phyloP scores from a whole-genome alignment of 2,329 filamentous ascomycete genomes.

The Zymoseptoria passerinii region DNA sequence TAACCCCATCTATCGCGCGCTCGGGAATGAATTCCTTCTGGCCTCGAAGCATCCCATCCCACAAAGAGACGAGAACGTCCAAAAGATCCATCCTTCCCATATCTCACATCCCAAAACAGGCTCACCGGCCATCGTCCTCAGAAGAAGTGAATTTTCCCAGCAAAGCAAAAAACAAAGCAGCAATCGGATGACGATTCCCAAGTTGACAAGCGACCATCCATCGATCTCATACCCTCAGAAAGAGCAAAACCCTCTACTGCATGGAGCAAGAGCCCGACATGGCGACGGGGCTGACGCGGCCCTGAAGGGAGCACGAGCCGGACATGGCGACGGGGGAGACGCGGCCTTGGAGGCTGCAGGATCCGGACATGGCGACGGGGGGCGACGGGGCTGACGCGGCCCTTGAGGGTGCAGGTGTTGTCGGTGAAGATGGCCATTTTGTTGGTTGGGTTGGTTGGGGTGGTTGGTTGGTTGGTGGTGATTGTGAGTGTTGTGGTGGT shows the following conservation, averaged over 20 bases:
- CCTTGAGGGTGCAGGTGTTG: background rate
- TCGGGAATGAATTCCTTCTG: background rate
- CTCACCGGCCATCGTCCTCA: background rate
- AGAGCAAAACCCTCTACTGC: background rate
- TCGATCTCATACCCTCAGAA: background rate
- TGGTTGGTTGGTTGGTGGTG: background rate
- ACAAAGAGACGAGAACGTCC: no score
- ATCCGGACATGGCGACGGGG: background rate
- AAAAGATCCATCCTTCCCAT: background rate
- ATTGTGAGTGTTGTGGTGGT: background rate
- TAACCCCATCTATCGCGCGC: background rate
- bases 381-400: background rate
- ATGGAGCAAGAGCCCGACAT: background rate
- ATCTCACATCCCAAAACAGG: background rate
- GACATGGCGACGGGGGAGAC: background rate
- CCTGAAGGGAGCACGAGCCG: background rate
- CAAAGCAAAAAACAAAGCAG: background rate
- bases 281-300: background rate
- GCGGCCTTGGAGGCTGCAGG: conserved; percentile 1
- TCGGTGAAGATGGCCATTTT: conserved; percentile 2
- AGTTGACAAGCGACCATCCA: background rate
- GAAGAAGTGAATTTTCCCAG: background rate
- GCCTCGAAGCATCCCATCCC: no score
- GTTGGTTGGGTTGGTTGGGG: conserved; percentile 1
- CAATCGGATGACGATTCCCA: background rate